Conservation (phyloP, 2,329 filamentous ascomycete genomes). For the Arachnomyces sp. region DNA sequence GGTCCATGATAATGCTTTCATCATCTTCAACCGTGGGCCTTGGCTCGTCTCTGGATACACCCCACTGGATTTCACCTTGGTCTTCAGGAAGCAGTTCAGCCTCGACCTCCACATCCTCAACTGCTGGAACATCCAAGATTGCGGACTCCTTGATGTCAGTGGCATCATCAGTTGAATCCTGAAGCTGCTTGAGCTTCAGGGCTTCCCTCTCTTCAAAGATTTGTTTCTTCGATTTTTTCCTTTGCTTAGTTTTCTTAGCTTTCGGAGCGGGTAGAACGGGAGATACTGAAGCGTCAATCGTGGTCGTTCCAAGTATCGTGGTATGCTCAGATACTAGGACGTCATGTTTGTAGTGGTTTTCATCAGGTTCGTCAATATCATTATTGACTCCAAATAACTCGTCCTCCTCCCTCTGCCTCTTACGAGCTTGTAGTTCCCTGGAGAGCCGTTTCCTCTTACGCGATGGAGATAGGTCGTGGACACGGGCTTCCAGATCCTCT, state of each 20-base stretch:
- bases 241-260: slow-evolving; percentile 51
- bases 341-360: slow-evolving; percentile 41
- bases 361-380: slow-evolving; percentile 46
- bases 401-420: slow-evolving; percentile 78
- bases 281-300: slow-evolving; percentile 17
- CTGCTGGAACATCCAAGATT: slow-evolving; percentile 1
- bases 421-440: slow-evolving; percentile 62
- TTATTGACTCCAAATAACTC: slow-evolving; percentile 63
- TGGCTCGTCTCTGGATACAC: slow-evolving; percentile 52
- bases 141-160: slow-evolving; percentile 5
- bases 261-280: slow-evolving; percentile 16
- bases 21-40: slow-evolving; percentile 61
- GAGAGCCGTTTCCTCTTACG: slow-evolving; percentile 68
- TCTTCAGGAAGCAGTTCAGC: slow-evolving; percentile 24
- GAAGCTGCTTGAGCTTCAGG: slow-evolving; percentile 30
- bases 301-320: slow-evolving; percentile 24
- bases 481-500: slow-evolving; percentile 38
- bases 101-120: slow-evolving; percentile 9
- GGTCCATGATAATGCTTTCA: slow-evolving; percentile 55
- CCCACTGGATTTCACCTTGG: slow-evolving; percentile 50
- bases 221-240: slow-evolving; percentile 75
- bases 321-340: slow-evolving; percentile 28
- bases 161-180: slow-evolving; percentile 3
- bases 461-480: slow-evolving; percentile 47
- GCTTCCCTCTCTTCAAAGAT: slow-evolving; percentile 61